Base-by-base conservation (phyloP, 306 rosid genomes). In the Cicer yamashitae region DNA sequence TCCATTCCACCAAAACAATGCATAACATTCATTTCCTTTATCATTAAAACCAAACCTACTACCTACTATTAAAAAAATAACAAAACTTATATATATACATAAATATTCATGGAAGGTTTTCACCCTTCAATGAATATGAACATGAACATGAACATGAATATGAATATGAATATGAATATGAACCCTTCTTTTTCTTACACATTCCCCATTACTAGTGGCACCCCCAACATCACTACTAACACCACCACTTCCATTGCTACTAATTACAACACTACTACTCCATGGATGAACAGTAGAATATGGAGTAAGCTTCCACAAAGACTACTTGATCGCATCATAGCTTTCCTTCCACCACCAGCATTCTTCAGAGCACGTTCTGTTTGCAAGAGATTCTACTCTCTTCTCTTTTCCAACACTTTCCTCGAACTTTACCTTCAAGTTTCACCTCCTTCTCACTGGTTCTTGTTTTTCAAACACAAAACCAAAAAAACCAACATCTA, bases 261-360 rank as follows among this genome's bases (percentile, higher is more conserved):
- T 1, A 4, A 1, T 14, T 10, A 14, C 9, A 6, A 50, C 56
- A 14, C 13, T 10, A 52, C 76, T 12, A 85, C 74, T 44, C 85
- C 84, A 8, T 86, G 85, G 86, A 92, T 96, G 99, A 96, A 96
- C 73, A 63, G 79, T 76, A 92, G 93, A 61, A 90, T 96, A 65
- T 96, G 99, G 99, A 87, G 93, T 25, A 88, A 88, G 60, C 92
- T 96, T 52, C 99, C 99, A 6, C 91, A 81, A 48, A 84, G 85
- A 62, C 80, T 96, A 6, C 84, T 92, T 2, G 99, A 96, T 53
- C 90, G 93, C 1, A 86, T 96, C 30, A 63, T 96, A 6, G 98
- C 91, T 14, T 87, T 88, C 12, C 97, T 92, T 22, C 96, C 99
- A 5, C 91, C 96, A 0, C 97, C 97, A 0, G 96, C 99, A 17